Evolutionary conservation across 2,329 filamentous ascomycete species (phyloP).

Genomic region (Penicillium sp.): DNA sequence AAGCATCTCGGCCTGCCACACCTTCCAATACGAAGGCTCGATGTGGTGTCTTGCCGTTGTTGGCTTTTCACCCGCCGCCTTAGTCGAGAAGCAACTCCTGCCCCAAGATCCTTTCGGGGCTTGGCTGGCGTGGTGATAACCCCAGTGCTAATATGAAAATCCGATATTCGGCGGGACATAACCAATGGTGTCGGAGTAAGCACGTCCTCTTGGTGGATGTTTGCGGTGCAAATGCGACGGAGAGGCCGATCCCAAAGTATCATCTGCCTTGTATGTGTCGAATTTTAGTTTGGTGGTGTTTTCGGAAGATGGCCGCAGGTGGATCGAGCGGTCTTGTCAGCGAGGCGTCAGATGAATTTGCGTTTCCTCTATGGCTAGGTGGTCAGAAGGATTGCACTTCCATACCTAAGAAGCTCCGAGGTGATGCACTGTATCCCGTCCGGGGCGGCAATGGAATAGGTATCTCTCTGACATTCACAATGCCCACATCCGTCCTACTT

Average conservation of each 20-base stretch:
- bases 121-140: conserved; percentile 7
- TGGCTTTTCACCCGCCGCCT: conserved; percentile 7
- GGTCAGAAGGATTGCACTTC: no score
- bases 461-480: no score
- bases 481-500: no score
- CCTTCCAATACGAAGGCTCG: conserved; percentile 8
- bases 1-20: conserved; percentile 16
- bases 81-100: conserved; percentile 8
- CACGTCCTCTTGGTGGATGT: no score
- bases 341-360: no score
- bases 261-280: not conserved
- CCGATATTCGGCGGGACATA: conserved; percentile 5
- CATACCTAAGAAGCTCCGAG: no score
- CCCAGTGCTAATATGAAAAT: conserved; percentile 2
- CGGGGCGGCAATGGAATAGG: no score
- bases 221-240: no score
- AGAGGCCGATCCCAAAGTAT: not conserved
- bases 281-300: not conserved
- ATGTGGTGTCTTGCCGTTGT: conserved; percentile 8
- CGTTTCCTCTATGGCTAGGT: no score
- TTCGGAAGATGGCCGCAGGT: not conserved
- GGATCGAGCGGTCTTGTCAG: not conserved
- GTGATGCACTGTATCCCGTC: no score
- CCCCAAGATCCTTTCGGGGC: conserved; percentile 10
- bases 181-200: conserved; percentile 3